Conservation (phyloP, 257 asterid species). For the Ocimum tenuiflorum region DNA sequence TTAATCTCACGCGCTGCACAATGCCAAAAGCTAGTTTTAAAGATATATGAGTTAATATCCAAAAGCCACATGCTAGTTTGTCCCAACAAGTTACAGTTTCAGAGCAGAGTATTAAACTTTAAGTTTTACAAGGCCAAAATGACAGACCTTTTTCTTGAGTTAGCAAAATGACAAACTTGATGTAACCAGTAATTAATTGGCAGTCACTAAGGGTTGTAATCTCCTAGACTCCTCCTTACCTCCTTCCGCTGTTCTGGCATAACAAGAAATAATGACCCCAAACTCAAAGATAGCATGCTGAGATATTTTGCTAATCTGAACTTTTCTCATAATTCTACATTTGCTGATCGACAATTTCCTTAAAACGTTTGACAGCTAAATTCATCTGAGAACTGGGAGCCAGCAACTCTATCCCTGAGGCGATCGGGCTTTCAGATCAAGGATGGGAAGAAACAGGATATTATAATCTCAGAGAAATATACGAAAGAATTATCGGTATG, state of each 20-base stretch:
- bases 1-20: not conserved
- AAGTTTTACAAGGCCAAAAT: not conserved
- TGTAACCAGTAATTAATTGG: too few species aligned
- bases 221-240: not conserved
- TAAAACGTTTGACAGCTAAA: slow-evolving; percentile 45
- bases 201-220: not conserved
- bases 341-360: not conserved
- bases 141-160: not conserved
- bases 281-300: not conserved
- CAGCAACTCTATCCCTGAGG: slow-evolving; percentile 50
- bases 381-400: slow-evolving; percentile 86
- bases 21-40: slow-evolving; percentile 1
- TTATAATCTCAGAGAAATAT: slow-evolving; percentile 55
- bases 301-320: not conserved
- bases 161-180: too few species aligned
- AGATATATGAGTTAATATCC: not conserved
- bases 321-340: not conserved
- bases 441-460: slow-evolving; percentile 57
- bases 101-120: not conserved
- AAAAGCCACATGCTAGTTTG: not conserved
- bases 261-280: not conserved
- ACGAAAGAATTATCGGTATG: slow-evolving; percentile 79
- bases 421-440: slow-evolving; percentile 73
- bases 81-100: not conserved
- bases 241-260: not conserved